Base-by-base conservation (phyloP, 192 early-diverging fungal species). In the Coemansia sp. region DNA sequence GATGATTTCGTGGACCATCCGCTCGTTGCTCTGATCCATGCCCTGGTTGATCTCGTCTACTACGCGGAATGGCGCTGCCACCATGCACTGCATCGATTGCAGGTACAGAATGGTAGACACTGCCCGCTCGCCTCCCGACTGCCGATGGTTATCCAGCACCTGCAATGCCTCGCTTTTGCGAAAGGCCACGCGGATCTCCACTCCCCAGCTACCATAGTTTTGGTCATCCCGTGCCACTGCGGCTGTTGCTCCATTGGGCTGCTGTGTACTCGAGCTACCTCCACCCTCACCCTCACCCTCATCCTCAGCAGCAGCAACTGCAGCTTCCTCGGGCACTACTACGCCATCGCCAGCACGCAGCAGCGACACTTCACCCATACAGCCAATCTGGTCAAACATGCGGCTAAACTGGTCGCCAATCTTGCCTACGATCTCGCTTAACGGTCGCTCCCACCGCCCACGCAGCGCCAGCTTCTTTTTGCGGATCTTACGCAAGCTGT, bases 41-140 rank as follows among this genome's bases (percentile, higher is more conserved):
- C 97, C 97, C 67, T 99, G 97, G 67, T 99, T 99, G 56, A 99
- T 99, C 73, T 99, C 97, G 80, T 99, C 97, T 11, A 99, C 97
- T 0, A 97, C 91, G 48, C 97, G 87, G 86, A 99, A 99, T 14
- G 97, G 95, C 8, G 92, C 83, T 5, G 94, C 88, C 3, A 58
- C 67, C 33, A 97, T 71, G 11, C 75, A 64, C 82, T 99, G 97
- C 50, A 99, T 82, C 13, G 97, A 81, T 85, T 96, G 93, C 50
- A 99, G 69, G 61, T 97, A 99, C 57, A 96, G 73, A 45, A 97
- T 97, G 1, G 97, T 99, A 4, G 92, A 91, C 18, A 99, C 96
- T 0, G 94, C 86, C 9, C 95, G 86, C 61, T 99, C 96, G 82
- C 94, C 97, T 49, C 95, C 97, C 1, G 93, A 96, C 74, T 99